Base-by-base conservation (phyloP, 2,329 filamentous ascomycete species). In the Cadophora malorum region DNA sequence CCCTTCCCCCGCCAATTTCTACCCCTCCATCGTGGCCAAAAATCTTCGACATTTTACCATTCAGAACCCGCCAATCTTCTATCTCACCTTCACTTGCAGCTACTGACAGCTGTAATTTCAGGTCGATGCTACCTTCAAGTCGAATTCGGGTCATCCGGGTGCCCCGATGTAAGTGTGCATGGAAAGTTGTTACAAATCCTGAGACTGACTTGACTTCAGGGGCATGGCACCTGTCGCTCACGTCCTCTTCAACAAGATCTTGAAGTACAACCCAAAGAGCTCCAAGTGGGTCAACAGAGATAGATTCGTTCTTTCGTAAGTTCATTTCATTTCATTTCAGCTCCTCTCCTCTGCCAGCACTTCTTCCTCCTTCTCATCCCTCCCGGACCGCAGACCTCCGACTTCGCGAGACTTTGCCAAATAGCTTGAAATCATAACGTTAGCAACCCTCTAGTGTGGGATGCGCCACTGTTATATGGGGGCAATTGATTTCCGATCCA, bases 191-290 rank as follows among this genome's bases (percentile, higher is more conserved):
- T 12, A 10, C 28, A 33, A 6, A 50, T 41, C 19, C 47, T 45
- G 28, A 65, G 21, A 75, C 79, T 83, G 74, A 83, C 60, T 76
- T 62, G 72, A 60, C 23, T 71, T 21, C 70, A 90, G 87, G 88
- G 88, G 88, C 80, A 88, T 98, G 93, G 96, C 96, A 79, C 95
- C 96, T 71, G 90, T 94, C 79, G 91, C 96, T 82, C 96, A 98
- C 87, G 93, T 98, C 78, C 89, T 99, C 74, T 99, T 93, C 86
- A 97, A 97, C 89, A 96, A 96, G 83, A 96, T 97, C 88, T 93
- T 99, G 93, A 96, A 85, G 81, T 99, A 97, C 89, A 99, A 98
- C 91, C 96, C 96, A 78, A 96, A 97, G 91, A 97, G 97, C 89
- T 93, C 96, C 77, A 87, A 93, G 74, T 99, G 94, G 94, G 79